These are phyloP conservation scores for Trichoderma virens DNA, from an alignment of 495 filamentous ascomycete genomes.

Conservation along the genomic window DNA sequence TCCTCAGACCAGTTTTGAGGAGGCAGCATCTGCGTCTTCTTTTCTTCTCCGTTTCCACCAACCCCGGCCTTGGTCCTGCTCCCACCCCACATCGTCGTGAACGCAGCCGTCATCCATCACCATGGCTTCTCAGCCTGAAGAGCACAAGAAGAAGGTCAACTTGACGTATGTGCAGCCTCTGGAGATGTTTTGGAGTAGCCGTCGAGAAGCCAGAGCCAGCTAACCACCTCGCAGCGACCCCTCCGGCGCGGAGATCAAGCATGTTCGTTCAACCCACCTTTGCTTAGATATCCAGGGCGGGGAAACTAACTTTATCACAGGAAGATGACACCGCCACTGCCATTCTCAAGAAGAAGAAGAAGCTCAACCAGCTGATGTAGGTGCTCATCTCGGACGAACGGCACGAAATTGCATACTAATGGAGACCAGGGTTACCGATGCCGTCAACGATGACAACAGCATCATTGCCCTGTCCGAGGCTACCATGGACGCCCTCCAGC, in stretches of 20 bases:
- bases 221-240: conserved; percentile 58
- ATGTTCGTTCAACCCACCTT: conserved; percentile 51
- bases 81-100: not conserved
- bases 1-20: not conserved
- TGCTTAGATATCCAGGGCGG: conserved; percentile 11
- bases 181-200: not conserved
- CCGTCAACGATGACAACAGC: conserved; percentile 98
- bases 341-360: conserved; percentile 99
- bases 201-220: conserved; percentile 13
- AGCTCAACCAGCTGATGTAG: conserved; percentile 96
- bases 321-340: conserved; percentile 91
- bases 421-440: conserved; percentile 77
- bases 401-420: conserved; percentile 27
- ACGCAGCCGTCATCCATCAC: conserved; percentile 18
- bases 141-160: conserved; percentile 91
- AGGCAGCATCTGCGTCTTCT: not conserved
- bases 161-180: conserved; percentile 57
- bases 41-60: not conserved
- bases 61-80: not conserved
- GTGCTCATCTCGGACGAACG: conserved; percentile 21
- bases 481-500: conserved; percentile 96
- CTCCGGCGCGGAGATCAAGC: conserved; percentile 81
- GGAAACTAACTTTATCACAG: conserved; percentile 38
- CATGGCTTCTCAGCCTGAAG: conserved; percentile 45
- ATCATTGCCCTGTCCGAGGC: conserved; percentile 97